A percentile compares a stretch with the other conserved stretches of the same genome.
Conservation (phyloP, 2,329 filamentous ascomycete species). For the Fusarium zealandicum region DNA sequence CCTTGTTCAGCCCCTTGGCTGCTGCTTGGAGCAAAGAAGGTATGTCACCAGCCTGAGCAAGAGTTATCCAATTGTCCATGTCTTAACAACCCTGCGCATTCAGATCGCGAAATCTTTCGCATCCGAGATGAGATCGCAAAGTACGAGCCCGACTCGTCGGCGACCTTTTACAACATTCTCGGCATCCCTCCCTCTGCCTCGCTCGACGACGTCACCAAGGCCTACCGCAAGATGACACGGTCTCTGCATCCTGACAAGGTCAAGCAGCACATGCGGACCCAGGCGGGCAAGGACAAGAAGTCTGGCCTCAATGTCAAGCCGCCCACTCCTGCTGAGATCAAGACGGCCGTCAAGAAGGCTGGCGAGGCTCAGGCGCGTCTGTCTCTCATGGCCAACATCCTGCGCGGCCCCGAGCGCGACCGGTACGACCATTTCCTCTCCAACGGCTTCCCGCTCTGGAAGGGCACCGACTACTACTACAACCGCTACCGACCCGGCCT, state of each 20-base stretch:
- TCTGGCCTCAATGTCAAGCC: slow-evolving; percentile 72
- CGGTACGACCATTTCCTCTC: slow-evolving; percentile 93
- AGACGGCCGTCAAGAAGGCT: slow-evolving; percentile 79
- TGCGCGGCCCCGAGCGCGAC: slow-evolving; percentile 79
- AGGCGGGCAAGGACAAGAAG: slow-evolving; percentile 64
- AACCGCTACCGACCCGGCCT: slow-evolving; percentile 89
- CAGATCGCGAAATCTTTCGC: slow-evolving; percentile 98
- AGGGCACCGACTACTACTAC: slow-evolving; percentile 99
- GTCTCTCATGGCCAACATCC: slow-evolving; percentile 83
- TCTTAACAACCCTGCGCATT: slow-evolving; percentile 8
- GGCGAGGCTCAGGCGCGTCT: slow-evolving; percentile 84
- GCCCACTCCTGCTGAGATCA: slow-evolving; percentile 77
- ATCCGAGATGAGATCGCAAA: slow-evolving; percentile 84
- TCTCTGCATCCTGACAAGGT: slow-evolving; percentile 95
- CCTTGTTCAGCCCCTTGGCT: slow-evolving; percentile 70
- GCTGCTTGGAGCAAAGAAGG: slow-evolving; percentile 89
- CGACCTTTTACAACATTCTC: slow-evolving; percentile 95
- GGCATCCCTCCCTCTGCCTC: slow-evolving; percentile 76
- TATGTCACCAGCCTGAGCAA: slow-evolving; percentile 47
- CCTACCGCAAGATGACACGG: slow-evolving; percentile 87
- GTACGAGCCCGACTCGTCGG: slow-evolving; percentile 76
- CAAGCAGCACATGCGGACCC: slow-evolving; percentile 79
- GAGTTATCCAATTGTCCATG: neutral
- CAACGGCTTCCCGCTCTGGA: slow-evolving; percentile 96
- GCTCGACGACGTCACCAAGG: slow-evolving; percentile 90